A percentile compares a stretch with the other conserved stretches of the same genome.
phyloP scores from a whole-genome alignment of 345 rosid genomes.

The Corymbia maculata region DNA sequence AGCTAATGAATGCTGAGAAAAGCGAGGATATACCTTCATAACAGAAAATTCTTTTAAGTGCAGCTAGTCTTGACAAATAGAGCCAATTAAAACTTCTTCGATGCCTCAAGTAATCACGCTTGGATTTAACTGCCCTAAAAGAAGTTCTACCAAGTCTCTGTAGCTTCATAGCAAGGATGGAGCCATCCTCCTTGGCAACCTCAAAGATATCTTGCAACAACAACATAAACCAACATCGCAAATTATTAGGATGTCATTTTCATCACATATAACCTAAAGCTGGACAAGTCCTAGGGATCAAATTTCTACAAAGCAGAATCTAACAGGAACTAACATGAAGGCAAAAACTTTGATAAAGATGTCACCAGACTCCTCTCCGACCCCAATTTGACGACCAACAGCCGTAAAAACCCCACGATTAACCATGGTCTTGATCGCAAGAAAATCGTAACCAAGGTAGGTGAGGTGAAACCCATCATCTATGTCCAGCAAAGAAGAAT shows the following conservation, averaged over 20 bases:
- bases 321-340: not conserved
- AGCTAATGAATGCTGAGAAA: not conserved
- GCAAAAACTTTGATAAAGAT: not conserved
- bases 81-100: slow-evolving; percentile 83
- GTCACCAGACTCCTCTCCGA: slow-evolving; percentile 89
- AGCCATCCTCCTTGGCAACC: slow-evolving; percentile 82
- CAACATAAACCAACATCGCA: not conserved
- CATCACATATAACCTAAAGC: not conserved
- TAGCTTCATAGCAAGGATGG: slow-evolving; percentile 83
- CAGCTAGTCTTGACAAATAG: slow-evolving; percentile 83
- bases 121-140: slow-evolving; percentile 93
- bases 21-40: slow-evolving; percentile 50
- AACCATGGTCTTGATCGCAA: slow-evolving; percentile 84
- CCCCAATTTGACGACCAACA: slow-evolving; percentile 92
- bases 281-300: not conserved
- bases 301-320: not conserved
- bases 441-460: slow-evolving; percentile 92
- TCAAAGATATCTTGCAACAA: slow-evolving; percentile 73
- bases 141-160: slow-evolving; percentile 92
- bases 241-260: not conserved
- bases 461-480: slow-evolving; percentile 97
- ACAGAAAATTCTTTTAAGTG: slow-evolving; percentile 90
- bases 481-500: slow-evolving; percentile 4
- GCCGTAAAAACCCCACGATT: slow-evolving; percentile 70
- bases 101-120: slow-evolving; percentile 94